A percentile compares a stretch with the other conserved stretches of the same genome.
These are phyloP conservation scores for Fusarium duplospermum DNA, from an alignment of 2,329 filamentous ascomycete genomes.

Conservation along the genomic window DNA sequence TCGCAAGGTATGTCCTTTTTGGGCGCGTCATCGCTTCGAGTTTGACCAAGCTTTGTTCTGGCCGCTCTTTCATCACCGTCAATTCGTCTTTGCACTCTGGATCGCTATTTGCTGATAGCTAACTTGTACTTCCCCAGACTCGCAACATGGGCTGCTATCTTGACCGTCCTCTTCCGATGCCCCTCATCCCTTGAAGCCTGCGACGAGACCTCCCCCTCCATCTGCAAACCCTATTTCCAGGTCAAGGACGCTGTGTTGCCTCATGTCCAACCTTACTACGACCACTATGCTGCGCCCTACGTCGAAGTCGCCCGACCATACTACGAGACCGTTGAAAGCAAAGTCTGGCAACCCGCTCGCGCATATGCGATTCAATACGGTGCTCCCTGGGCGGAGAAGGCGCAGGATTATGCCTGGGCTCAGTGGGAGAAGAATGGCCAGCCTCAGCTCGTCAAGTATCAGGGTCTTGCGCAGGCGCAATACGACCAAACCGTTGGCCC, in stretches of 20 bases:
- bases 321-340: slow-evolving; percentile 69
- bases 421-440: slow-evolving; percentile 85
- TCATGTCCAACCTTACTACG: slow-evolving; percentile 86
- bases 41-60: neutral
- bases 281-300: slow-evolving; percentile 85
- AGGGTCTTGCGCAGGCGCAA: slow-evolving; percentile 68
- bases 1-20: slow-evolving; percentile 62
- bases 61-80: slow-evolving; percentile 13
- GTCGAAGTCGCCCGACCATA: slow-evolving; percentile 83
- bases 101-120: neutral
- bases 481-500: slow-evolving; percentile 81
- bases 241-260: slow-evolving; percentile 73
- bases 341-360: slow-evolving; percentile 76
- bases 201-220: slow-evolving; percentile 74
- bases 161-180: slow-evolving; percentile 85
- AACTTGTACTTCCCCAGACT: slow-evolving; percentile 64
- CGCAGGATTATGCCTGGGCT: slow-evolving; percentile 71
- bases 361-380: slow-evolving; percentile 78
- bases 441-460: slow-evolving; percentile 77
- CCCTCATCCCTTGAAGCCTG: slow-evolving; percentile 76
- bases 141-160: slow-evolving; percentile 85
- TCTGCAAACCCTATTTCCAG: slow-evolving; percentile 87
- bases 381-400: slow-evolving; percentile 77
- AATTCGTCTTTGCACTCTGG: neutral
- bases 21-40: slow-evolving; percentile 10